Conservation (phyloP, 495 filamentous ascomycete species). For the Cenococcum geophilum region DNA sequence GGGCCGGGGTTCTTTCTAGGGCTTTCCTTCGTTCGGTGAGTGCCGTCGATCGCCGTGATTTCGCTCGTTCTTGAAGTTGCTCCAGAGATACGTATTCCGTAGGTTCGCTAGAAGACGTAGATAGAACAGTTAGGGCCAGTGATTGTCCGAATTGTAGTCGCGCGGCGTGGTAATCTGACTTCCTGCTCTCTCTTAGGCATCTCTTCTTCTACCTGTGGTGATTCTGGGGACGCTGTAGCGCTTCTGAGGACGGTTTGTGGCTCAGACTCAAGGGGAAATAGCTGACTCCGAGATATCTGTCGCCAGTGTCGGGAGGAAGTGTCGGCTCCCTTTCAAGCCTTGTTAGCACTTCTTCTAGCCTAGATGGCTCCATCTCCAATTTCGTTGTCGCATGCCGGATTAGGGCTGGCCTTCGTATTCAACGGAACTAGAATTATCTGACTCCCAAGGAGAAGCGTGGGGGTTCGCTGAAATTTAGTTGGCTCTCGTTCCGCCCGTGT, state of each 20-base stretch:
- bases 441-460: too few relatives aligned
- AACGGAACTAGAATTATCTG: not conserved
- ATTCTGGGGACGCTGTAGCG: not conserved
- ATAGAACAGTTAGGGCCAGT: not conserved
- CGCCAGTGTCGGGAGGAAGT: not conserved
- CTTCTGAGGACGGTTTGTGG: not conserved
- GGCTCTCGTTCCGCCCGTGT: too few relatives aligned
- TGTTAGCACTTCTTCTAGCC: not conserved
- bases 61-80: not conserved
- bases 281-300: not conserved
- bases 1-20: not conserved
- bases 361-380: not conserved
- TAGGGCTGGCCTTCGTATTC: not conserved
- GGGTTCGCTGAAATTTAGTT: too few relatives aligned
- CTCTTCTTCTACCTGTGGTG: not conserved
- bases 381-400: not conserved
- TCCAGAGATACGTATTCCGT: not conserved
- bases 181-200: not conserved
- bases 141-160: not conserved
- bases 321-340: not conserved
- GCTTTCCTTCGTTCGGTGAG: not conserved
- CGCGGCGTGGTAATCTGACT: not conserved
- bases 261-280: not conserved
- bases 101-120: not conserved
- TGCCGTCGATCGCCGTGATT: not conserved